Base-by-base conservation (phyloP, 805 yeast genomes). In the Saturnispora dispora region DNA sequence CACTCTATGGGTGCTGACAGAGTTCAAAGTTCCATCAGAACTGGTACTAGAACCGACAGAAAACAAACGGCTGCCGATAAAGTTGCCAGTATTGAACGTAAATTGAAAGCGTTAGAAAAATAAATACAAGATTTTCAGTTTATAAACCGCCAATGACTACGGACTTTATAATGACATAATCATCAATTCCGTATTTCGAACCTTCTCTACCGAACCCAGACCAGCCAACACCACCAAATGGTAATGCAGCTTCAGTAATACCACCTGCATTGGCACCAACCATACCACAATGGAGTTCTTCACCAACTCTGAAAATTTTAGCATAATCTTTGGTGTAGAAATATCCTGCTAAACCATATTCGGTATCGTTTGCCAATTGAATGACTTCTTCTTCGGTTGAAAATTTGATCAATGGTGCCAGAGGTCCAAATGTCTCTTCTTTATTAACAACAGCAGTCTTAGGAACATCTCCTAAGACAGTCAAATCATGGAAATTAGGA, bases 191-290 rank as follows among this genome's bases (percentile, higher is more conserved):
- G 63, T 79, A 81, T 60, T 77, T 75, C 23, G 89, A 82, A 52
- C 89, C 90, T 75, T 91, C 96, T 70, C 95, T 81, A 65, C 98
- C 97, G 55, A 85, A 74, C 68, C 98, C 98, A 52, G 93, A 83
- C 76, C 82, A 81, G 68, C 88, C 88, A 74, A 76, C 85, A 46
- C 96, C 96, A 62, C 96, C 96, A 69, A 90, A 90, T 63, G 96
- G 96, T 67, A 90, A 85, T 67, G 78, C 75, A 63, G 76, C 83
- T 69, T 89, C 89, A 77, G 88, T 83, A 64, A 86, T 91, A 71
- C 88, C 88, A 71, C 87, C 83, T 52, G 89, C 79, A 79, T 90
- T 90, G 59, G 89, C 78, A 91, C 96, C 90, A 58, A 90, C 81
- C 53, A 91, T 85, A 65, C 98, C 98, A 54, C 96, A 84, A 61